Base-by-base conservation (phyloP, 768 basidiomycete species). In the Lactarius vividus region DNA sequence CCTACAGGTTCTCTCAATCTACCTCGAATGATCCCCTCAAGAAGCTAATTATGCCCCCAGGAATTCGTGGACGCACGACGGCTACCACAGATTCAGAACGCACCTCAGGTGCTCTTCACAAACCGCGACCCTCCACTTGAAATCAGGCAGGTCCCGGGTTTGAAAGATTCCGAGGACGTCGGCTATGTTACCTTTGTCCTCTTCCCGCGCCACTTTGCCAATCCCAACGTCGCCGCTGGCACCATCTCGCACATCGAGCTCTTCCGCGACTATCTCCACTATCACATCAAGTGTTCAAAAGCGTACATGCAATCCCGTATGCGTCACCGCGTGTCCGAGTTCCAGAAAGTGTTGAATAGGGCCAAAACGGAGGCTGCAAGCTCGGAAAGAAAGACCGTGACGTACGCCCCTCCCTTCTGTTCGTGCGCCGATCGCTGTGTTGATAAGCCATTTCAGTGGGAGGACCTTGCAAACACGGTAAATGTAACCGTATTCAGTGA, bases 61-160 rank as follows among this genome's bases (percentile, higher is more conserved):
- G 97, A 98, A 88, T 99, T 99, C 72, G 97, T 98, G 37, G 97
- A 99, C 80, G 96, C 97, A n/a, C 85, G 97, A 62, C 85, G 93
- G 58, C 85, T 92, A 66, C 93, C 96, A 1, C 88, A 89, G 13
- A 91, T 98, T 60, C 97, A 98, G 77, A 94, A 91, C 69, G 97
- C 97, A 1, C 97, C 97, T 0, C 97, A 98, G 76, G 97, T 99
- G 16, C 82, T 96, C 13, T 98, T 97, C 77, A 91, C 92, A 13
- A 96, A 89, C 72, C 88, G 95, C 49, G 95, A 97, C 52, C 96
- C 97, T 29, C 97, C 97, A 0, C 84, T 97, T n/a, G 96, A 98
- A 78, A 94, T 99, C 65, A 84, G 95, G 44, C 88, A 95, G 72
- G 79, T 98, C 0, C 83, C 88, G 2, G 90, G 92, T 60, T 82